A percentile compares a stretch with the other conserved stretches of the same genome.
Conservation (phyloP, 768 basidiomycete genomes). For the Amanita exitialis region DNA sequence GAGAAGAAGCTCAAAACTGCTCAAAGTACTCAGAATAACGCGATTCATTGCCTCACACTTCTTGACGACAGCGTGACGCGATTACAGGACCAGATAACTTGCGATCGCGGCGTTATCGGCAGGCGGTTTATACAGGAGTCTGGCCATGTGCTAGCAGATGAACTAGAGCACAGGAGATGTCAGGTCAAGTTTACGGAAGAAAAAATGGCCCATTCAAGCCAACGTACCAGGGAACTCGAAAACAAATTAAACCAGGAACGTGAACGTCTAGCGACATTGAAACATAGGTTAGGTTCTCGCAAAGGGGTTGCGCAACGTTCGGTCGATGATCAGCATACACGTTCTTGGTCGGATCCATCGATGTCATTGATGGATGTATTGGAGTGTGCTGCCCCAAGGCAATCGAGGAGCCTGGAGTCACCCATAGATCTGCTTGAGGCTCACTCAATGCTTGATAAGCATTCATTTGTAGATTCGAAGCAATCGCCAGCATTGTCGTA, state of each 20-base stretch:
- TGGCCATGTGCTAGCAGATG: conserved; percentile 38
- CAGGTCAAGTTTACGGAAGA: conserved; percentile 64
- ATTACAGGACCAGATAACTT: conserved; percentile 41
- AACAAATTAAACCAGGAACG: conserved; percentile 55
- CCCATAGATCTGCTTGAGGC: background rate
- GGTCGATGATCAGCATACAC: background rate
- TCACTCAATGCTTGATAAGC: background rate
- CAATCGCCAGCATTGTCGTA: background rate
- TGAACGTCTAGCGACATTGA: conserved; percentile 45
- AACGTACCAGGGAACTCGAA: conserved; percentile 66
- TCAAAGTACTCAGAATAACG: conserved; percentile 52
- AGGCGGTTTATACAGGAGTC: conserved; percentile 34
- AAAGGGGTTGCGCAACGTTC: background rate
- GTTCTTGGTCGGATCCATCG: background rate
- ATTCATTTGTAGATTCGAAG: background rate
- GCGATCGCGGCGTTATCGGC: conserved; percentile 43
- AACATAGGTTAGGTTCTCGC: conserved; percentile 22
- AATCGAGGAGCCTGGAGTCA: background rate
- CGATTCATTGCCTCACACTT: conserved; percentile 43
- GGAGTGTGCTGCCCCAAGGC: background rate
- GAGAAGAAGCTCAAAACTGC: conserved; percentile 81
- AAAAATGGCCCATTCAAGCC: conserved; percentile 47
- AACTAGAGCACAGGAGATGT: conserved; percentile 45
- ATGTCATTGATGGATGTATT: background rate
- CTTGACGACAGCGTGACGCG: conserved; percentile 52